Percentiles rank a stretch among this genome's conserved stretches.
Conservation (phyloP, 257 asterid genomes). For the Nicotiana otophora region DNA sequence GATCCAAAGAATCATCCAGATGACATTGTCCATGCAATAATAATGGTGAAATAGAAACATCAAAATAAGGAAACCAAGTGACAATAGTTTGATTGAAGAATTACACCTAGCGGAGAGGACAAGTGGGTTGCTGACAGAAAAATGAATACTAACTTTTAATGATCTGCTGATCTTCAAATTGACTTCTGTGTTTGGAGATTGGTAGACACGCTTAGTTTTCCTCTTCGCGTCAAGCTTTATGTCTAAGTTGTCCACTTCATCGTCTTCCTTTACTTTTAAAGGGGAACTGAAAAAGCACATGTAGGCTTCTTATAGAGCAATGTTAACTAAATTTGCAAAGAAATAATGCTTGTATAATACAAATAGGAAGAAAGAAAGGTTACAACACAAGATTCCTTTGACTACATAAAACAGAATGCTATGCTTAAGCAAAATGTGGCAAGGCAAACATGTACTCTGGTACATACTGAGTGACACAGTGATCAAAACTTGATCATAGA, state of each 20-base stretch:
- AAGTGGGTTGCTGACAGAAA: background rate
- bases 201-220: slow-evolving; percentile 65
- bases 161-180: slow-evolving; percentile 95
- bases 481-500: background rate
- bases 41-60: background rate
- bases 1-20: background rate
- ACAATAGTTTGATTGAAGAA: background rate
- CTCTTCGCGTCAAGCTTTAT: slow-evolving; percentile 56
- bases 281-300: slow-evolving; percentile 58
- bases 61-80: background rate
- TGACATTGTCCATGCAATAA: background rate
- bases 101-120: background rate
- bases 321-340: background rate
- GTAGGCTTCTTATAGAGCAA: background rate
- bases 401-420: background rate
- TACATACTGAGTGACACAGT: background rate
- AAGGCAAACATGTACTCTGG: background rate
- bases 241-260: slow-evolving; percentile 87
- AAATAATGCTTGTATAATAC: background rate
- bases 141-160: slow-evolving; percentile 70
- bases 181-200: slow-evolving; percentile 71
- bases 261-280: slow-evolving; percentile 83
- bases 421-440: background rate
- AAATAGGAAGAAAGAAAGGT: background rate
- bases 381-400: background rate